Conservation (phyloP, 345 rosid species). For the Citrus unshiu region DNA sequence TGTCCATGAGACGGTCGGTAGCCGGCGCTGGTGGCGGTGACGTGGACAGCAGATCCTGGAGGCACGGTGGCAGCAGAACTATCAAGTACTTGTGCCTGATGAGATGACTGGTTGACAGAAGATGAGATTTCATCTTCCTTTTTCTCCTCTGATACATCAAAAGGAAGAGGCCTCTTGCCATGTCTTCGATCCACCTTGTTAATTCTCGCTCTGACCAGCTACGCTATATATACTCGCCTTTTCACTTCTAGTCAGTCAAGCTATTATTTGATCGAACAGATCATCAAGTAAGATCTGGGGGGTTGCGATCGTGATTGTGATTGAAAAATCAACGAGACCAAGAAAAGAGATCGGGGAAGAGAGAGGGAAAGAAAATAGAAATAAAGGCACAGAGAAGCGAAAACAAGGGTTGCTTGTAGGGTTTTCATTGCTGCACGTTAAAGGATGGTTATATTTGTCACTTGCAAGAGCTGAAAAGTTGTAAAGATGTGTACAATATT, state of each 20-base stretch:
- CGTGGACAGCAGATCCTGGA: neutral
- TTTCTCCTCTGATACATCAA: conserved; percentile 18
- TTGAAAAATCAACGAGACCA: conserved; percentile 12
- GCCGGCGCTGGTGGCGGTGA: neutral
- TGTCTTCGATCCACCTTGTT: conserved; percentile 18
- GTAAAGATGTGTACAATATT: neutral
- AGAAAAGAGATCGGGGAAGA: conserved; percentile 9
- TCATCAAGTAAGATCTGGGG: neutral
- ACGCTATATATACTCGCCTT: neutral
- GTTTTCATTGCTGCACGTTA: conserved; percentile 21
- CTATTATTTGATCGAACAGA: neutral
- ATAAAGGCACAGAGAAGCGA: neutral
- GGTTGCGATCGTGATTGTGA: neutral
- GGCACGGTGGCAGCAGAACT: neutral
- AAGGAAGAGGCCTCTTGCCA: conserved; percentile 30
- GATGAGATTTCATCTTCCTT: conserved; percentile 6
- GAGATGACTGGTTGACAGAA: neutral
- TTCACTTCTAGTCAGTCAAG: no score
- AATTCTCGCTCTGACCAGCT: neutral
- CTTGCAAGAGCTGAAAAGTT: neutral
- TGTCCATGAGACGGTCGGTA: neutral
- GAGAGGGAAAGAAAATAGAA: neutral
- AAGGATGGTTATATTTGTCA: conserved; percentile 6
- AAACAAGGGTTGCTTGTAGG: conserved; percentile 14
- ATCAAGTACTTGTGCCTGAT: neutral